Conservation (phyloP, 106 monocot species). For the Dioscorea alata region DNA sequence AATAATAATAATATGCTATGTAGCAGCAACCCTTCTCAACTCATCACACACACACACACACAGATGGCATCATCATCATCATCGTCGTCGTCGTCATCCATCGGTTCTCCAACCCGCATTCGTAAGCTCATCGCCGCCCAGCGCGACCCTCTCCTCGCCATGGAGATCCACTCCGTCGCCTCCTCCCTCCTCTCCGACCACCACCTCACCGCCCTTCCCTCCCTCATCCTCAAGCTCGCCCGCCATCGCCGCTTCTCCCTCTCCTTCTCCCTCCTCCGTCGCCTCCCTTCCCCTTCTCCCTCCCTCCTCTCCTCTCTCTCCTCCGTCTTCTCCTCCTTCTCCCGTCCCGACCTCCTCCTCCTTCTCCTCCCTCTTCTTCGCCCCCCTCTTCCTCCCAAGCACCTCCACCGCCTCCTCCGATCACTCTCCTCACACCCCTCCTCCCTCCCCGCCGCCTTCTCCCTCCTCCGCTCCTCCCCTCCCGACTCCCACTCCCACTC, state of each 20-base stretch:
- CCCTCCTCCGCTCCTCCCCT: constrained; percentile 7
- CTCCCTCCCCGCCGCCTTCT: constrained; percentile 17
- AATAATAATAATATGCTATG: too few species aligned
- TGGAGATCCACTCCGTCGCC: constrained; percentile 50
- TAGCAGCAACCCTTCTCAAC: too few species aligned
- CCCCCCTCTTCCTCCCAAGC: constrained; percentile 5
- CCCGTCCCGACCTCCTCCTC: constrained; percentile 24
- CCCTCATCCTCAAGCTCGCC: constrained; percentile 56
- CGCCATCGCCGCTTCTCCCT: constrained; percentile 22
- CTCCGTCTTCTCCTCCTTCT: constrained; percentile 25
- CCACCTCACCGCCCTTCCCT: constrained; percentile 37
- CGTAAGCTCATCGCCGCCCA: constrained; percentile 75
- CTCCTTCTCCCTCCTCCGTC: constrained; percentile 38
- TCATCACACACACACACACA: too few species aligned
- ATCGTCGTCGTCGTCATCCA: not conserved
- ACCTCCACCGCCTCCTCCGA: constrained; percentile 12
- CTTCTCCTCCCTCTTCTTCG: constrained; percentile 15
- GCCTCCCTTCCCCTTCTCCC: constrained; percentile 33
- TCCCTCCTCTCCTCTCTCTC: constrained; percentile 33
- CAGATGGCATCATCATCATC: not conserved
- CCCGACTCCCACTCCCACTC: constrained; percentile 45
- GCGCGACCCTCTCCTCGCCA: constrained; percentile 68
- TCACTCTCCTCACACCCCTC: constrained; percentile 21
- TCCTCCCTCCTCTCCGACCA: constrained; percentile 21
- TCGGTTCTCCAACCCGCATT: constrained; percentile 57